phyloP scores from a whole-genome alignment of 2,329 filamentous ascomycete species.

The Coniella lustricola region DNA sequence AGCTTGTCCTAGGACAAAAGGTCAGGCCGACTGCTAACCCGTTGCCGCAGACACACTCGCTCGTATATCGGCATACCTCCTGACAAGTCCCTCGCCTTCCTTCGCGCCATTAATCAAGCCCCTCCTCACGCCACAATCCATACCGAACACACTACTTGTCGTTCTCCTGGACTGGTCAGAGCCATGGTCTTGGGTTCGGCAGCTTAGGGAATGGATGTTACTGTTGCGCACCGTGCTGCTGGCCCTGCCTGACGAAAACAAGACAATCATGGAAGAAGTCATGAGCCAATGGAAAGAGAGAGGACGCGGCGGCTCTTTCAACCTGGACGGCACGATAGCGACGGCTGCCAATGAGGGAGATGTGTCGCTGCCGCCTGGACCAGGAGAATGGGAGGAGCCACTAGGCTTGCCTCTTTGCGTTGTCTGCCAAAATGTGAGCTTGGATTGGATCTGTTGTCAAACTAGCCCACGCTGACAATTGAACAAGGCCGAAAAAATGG shows the following conservation, averaged over 20 bases:
- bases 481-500: conserved; percentile 76
- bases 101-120: conserved; percentile 79
- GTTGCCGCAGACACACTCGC: conserved; percentile 69
- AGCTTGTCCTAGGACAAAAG: not conserved
- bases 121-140: conserved; percentile 74
- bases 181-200: conserved; percentile 85
- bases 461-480: conserved; percentile 19
- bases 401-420: conserved; percentile 83
- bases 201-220: conserved; percentile 83
- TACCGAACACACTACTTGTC: conserved; percentile 80
- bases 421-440: conserved; percentile 84
- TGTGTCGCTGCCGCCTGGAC: conserved; percentile 69
- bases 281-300: conserved; percentile 75
- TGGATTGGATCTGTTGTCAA: too few species aligned
- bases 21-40: conserved; percentile 16
- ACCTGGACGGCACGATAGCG: conserved; percentile 53
- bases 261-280: conserved; percentile 78
- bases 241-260: conserved; percentile 67
- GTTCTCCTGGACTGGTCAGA: conserved; percentile 94
- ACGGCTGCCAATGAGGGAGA: conserved; percentile 57
- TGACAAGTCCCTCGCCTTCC: conserved; percentile 75
- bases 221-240: conserved; percentile 71
- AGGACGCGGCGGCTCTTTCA: conserved; percentile 57
- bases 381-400: conserved; percentile 89
- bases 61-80: conserved; percentile 79